Evolutionary conservation across 352 stramenopile genomes (phyloP), one percentile per base, ranked within the genome.

Genomic region (Pythium grandisporangium): DNA sequence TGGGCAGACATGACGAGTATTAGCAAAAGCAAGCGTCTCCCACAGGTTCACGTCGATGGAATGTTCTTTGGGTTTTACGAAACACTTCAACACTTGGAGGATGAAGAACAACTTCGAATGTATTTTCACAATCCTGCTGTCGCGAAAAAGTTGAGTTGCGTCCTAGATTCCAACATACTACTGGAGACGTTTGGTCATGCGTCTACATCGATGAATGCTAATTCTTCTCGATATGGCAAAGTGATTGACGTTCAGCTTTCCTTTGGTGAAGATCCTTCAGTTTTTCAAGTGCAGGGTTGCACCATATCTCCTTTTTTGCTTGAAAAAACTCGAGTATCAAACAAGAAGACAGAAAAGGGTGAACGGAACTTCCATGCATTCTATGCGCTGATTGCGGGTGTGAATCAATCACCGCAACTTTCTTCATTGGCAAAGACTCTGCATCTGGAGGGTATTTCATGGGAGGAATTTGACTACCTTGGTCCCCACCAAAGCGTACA

Each of bases 51-150:
- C 42, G 58, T 90, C 6, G 69, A 87, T 23, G 58, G 56, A 1
- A 34, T 74, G 13, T 90, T 85, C 29, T 90, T 90, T 23, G 76
- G 71, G 1, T 85, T 87, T 42, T 90, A 84, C 55, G 76, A 90
- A 36, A 78, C 76, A 42, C 54, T 90, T 19, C 73, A 90, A 46
- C 65, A 63, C 13, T 59, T 90, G 4, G 73, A 85, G 40, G 76
- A 90, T 53, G 71, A 84, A 51, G 76, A 87, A 39, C 76, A 90
- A 40, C 58, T 90, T 21, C 59, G 73, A 16, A 77, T 90, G 58
- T 90, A 87, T 52, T 61, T 87, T 33, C 74, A 67, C 27, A 90
- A 90, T 27, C 73, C 76, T 0, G 61, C 58, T 39, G 76, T 70
- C 12, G 66, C 68, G 11, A 64, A 63, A 30, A 82, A 84, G 23